phyloP scores from a whole-genome alignment of 2,329 filamentous ascomycete genomes.

The Chaetoscypha palmicola region DNA sequence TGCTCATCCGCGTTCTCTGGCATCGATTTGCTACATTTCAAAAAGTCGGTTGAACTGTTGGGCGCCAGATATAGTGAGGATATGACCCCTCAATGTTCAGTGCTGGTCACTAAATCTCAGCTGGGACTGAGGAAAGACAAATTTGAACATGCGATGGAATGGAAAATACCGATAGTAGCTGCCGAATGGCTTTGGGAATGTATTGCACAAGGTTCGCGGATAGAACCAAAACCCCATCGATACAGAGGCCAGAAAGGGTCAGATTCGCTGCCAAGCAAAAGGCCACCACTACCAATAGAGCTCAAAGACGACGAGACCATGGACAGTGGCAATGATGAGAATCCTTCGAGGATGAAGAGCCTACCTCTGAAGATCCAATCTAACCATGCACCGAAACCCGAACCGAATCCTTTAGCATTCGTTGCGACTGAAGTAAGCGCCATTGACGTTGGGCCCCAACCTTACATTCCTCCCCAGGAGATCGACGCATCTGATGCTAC shows the following conservation, averaged over 20 bases:
- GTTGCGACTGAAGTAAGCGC: constrained; percentile 1
- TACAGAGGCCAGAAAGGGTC: constrained; percentile 29
- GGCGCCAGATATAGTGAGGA: constrained; percentile 77
- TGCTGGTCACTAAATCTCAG: constrained; percentile 57
- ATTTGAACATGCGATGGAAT: constrained; percentile 65
- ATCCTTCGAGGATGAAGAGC: no score
- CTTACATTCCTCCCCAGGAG: constrained; percentile 2
- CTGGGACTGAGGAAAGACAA: constrained; percentile 61
- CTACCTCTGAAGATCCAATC: constrained; percentile 11
- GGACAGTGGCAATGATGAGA: not conserved
- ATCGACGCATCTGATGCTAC: constrained; percentile 11
- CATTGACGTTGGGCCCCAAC: constrained; percentile 11
- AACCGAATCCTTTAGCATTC: constrained; percentile 20
- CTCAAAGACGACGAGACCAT: not conserved
- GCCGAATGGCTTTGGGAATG: constrained; percentile 82
- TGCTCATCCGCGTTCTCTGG: constrained; percentile 78
- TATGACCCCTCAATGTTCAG: constrained; percentile 62
- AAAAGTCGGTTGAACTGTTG: constrained; percentile 66
- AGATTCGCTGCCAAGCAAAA: constrained; percentile 18
- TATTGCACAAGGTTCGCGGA: constrained; percentile 50
- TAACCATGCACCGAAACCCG: constrained; percentile 9
- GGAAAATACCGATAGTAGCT: constrained; percentile 73
- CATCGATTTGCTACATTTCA: constrained; percentile 78
- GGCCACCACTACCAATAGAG: not conserved
- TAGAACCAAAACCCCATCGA: constrained; percentile 41